Percentiles rank a stretch among this genome's conserved stretches.
phyloP scores from a whole-genome alignment of 2,329 filamentous ascomycete genomes.

The Pseudogymnoascus sp. region DNA sequence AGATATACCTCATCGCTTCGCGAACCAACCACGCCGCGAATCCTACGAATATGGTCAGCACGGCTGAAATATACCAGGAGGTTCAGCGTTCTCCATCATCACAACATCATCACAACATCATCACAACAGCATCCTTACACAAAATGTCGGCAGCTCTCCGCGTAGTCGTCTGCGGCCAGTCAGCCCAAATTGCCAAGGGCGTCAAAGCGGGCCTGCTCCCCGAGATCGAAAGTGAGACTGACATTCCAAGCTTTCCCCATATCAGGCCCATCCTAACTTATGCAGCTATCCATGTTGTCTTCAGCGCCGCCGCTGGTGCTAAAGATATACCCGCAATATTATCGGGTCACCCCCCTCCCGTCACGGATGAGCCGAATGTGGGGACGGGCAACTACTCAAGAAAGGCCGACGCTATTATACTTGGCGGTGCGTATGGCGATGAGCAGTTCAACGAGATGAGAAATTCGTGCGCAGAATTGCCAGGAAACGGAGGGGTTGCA shows the following conservation, averaged over 20 bases:
- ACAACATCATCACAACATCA: not conserved
- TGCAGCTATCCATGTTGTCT: constrained; percentile 14
- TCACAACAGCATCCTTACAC: no score
- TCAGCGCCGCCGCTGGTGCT: constrained; percentile 3
- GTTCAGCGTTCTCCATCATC: not conserved
- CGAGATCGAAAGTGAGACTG: constrained; percentile 12
- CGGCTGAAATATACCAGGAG: not conserved
- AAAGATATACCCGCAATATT: constrained; percentile 12
- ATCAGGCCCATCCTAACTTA: not conserved
- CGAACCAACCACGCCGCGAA: not conserved
- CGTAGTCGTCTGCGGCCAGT: not conserved
- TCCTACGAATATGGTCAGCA: not conserved
- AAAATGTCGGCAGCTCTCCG: not conserved
- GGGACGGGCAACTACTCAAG: constrained; percentile 12
- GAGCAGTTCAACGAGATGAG: constrained; percentile 14
- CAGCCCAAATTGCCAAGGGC: constrained; percentile 9
- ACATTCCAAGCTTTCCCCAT: not conserved
- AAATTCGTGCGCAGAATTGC: constrained; percentile 8
- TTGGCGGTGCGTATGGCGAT: constrained; percentile 15
- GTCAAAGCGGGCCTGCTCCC: constrained; percentile 13
- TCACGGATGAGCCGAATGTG: not conserved
- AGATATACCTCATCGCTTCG: not conserved
- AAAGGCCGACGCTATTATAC: constrained; percentile 9
- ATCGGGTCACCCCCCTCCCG: constrained; percentile 6
- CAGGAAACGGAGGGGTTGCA: constrained; percentile 14